These are phyloP conservation scores for Actinidia polygama DNA, from an alignment of 179 eudicot species.

Conservation along the genomic window DNA sequence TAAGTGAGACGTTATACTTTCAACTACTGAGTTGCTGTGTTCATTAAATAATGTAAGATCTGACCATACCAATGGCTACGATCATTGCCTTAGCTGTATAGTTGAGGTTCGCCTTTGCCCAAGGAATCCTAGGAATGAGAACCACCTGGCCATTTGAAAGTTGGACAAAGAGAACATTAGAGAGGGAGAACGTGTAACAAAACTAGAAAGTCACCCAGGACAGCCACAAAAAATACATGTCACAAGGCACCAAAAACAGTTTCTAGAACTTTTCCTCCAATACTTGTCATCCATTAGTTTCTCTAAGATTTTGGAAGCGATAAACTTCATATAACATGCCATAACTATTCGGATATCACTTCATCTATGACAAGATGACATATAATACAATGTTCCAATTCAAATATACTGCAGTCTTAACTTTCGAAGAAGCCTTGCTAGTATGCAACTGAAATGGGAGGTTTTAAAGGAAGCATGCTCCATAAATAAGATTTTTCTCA, in stretches of 20 bases:
- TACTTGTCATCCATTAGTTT: neutral
- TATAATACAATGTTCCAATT: too few species aligned
- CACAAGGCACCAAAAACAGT: neutral
- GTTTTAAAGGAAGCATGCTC: too few species aligned
- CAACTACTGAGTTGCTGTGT: neutral
- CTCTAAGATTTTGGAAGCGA: neutral
- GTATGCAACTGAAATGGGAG: too few species aligned
- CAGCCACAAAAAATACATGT: neutral
- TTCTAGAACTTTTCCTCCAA: neutral
- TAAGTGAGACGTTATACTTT: neutral
- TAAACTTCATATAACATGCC: too few species aligned
- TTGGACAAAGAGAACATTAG: constrained; percentile 1
- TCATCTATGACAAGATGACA: too few species aligned
- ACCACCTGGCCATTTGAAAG: constrained; percentile 44
- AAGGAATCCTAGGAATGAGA: constrained; percentile 66
- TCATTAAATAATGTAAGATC: neutral
- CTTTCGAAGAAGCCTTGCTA: too few species aligned
- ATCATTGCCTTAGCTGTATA: constrained; percentile 86
- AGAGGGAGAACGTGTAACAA: neutral
- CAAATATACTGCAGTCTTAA: too few species aligned
- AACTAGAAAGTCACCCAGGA: neutral
- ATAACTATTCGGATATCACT: too few species aligned
- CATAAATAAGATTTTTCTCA: too few species aligned
- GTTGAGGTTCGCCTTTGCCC: constrained; percentile 89
- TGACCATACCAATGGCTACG: constrained; percentile 69